Conservation (phyloP, 345 rosid genomes). For the thale cress (Arabidopsis thaliana) region DNA sequence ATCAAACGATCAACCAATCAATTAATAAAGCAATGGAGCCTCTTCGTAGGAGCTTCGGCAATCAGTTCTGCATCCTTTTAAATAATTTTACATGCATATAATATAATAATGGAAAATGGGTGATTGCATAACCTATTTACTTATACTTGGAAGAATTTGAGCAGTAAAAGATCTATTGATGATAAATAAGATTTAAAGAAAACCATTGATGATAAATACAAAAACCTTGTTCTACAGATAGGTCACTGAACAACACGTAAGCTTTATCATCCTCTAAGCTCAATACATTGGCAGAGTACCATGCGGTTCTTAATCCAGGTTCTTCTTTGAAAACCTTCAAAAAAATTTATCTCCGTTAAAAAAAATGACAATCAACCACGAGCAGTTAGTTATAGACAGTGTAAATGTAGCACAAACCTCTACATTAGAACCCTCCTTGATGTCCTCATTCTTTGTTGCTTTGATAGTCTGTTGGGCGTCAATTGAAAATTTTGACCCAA, state of each 20-base stretch:
- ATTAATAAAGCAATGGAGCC: slow-evolving; percentile 16
- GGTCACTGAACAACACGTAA: slow-evolving; percentile 69
- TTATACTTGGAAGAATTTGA: slow-evolving; percentile 14
- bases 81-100: slow-evolving; percentile 20
- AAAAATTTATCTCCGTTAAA: slow-evolving; percentile 14
- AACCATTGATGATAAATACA: slow-evolving; percentile 7
- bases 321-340: slow-evolving; percentile 82
- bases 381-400: neutral
- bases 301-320: slow-evolving; percentile 65
- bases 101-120: neutral
- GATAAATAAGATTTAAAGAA: neutral
- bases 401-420: slow-evolving; percentile 65
- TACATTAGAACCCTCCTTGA: slow-evolving; percentile 76
- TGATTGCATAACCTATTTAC: neutral
- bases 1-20: slow-evolving; percentile 18
- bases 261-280: slow-evolving; percentile 80
- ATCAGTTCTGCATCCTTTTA: slow-evolving; percentile 16
- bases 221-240: slow-evolving; percentile 72
- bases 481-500: slow-evolving; percentile 46
- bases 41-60: slow-evolving; percentile 9
- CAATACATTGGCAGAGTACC: slow-evolving; percentile 82
- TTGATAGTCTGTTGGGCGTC: slow-evolving; percentile 46
- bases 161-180: slow-evolving; percentile 6
- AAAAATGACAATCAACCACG: slow-evolving; percentile 14
- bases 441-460: slow-evolving; percentile 48